These are phyloP conservation scores for Penicillium goetzii DNA, from an alignment of 495 filamentous ascomycete species.

Conservation along the genomic window DNA sequence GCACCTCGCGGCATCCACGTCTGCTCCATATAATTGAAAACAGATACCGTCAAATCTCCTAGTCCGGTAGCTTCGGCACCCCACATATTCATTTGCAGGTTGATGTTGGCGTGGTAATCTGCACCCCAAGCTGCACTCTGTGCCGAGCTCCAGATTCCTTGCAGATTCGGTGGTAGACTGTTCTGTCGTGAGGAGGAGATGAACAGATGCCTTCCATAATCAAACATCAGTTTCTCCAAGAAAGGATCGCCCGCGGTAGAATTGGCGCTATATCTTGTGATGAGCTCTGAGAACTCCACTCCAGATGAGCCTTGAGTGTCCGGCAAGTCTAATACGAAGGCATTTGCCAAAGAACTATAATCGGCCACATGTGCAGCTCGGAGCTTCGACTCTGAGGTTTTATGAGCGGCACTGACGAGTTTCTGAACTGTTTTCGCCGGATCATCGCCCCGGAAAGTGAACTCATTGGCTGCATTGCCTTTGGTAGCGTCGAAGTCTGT, in stretches of 20 bases:
- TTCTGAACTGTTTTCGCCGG: constrained; percentile 40
- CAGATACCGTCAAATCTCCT: constrained; percentile 32
- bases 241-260: constrained; percentile 42
- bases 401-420: constrained; percentile 33
- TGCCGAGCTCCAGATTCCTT: constrained; percentile 47
- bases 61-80: constrained; percentile 42
- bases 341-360: constrained; percentile 36
- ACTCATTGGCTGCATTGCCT: constrained; percentile 44
- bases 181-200: constrained; percentile 43
- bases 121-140: constrained; percentile 45
- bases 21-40: constrained; percentile 54
- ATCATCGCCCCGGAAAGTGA: constrained; percentile 51
- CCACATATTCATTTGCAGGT: constrained; percentile 59
- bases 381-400: constrained; percentile 30
- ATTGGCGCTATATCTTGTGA: constrained; percentile 34
- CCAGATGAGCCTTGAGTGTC: constrained; percentile 39
- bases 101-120: constrained; percentile 57
- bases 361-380: constrained; percentile 44
- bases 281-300: constrained; percentile 42
- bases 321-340: constrained; percentile 46
- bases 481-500: constrained; percentile 51
- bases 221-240: constrained; percentile 49
- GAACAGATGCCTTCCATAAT: constrained; percentile 51
- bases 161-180: constrained; percentile 51
- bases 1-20: constrained; percentile 55